Percentiles rank a stretch among this genome's conserved stretches.
phyloP scores from a whole-genome alignment of 148 eudicot species.

The Agrostemma githago region DNA sequence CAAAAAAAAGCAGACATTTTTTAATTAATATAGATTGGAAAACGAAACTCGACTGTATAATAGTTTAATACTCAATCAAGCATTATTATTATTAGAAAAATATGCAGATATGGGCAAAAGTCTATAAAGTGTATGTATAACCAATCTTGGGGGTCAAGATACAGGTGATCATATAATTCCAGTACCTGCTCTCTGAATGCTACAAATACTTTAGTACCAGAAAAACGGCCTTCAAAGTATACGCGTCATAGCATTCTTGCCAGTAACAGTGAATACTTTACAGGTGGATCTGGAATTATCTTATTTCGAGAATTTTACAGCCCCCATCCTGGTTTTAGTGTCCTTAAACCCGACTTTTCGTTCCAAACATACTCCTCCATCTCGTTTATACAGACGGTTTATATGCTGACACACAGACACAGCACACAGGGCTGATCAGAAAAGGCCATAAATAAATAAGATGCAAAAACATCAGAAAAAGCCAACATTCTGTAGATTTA shows the following conservation, averaged over 20 bases:
- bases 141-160: conserved; percentile 13
- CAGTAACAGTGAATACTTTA: too few species aligned
- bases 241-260: too few species aligned
- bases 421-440: too few species aligned
- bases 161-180: conserved; percentile 1
- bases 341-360: too few species aligned
- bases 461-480: neutral
- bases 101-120: conserved; percentile 28
- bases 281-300: too few species aligned
- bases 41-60: neutral
- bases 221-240: too few species aligned
- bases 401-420: neutral
- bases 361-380: neutral
- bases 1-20: conserved; percentile 13
- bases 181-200: neutral
- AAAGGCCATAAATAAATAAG: too few species aligned
- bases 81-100: neutral
- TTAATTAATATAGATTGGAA: conserved; percentile 14
- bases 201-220: neutral
- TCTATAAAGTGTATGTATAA: neutral
- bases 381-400: neutral
- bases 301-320: too few species aligned
- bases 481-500: neutral
- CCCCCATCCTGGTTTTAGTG: too few species aligned
- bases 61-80: conserved; percentile 14